phyloP scores from a whole-genome alignment of 1,284 basidiomycete species.

The Dichomitus squalens region DNA sequence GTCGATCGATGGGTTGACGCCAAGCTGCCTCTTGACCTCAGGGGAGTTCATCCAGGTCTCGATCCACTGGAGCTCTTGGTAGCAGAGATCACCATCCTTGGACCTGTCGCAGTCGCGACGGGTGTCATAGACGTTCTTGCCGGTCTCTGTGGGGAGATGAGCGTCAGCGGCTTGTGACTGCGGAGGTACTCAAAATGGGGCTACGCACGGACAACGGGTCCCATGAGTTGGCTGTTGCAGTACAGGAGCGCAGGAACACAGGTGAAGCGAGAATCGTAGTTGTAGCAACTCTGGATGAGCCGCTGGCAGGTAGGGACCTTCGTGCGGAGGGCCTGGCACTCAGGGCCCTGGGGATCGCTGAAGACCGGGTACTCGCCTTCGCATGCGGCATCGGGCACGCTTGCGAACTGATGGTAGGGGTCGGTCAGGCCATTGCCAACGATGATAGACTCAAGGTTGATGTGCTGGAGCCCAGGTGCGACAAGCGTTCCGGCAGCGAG shows the following conservation, averaged over 20 bases:
- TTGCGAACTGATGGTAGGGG: conserved; percentile 70
- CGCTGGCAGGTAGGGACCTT: conserved; percentile 76
- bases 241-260: conserved; percentile 68
- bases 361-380: conserved; percentile 78
- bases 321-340: conserved; percentile 63
- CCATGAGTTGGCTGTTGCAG: conserved; percentile 63
- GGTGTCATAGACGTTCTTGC: conserved; percentile 84
- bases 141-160: conserved; percentile 49
- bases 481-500: conserved; percentile 38
- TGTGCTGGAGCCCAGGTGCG: conserved; percentile 45
- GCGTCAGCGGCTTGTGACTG: conserved; percentile 37
- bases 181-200: not conserved
- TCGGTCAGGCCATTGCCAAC: conserved; percentile 87
- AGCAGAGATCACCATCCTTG: conserved; percentile 74
- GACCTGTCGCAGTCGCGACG: conserved; percentile 72
- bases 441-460: conserved; percentile 81
- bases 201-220: conserved; percentile 61
- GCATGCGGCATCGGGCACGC: conserved; percentile 83
- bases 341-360: conserved; percentile 63
- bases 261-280: conserved; percentile 55
- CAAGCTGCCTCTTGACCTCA: conserved; percentile 75
- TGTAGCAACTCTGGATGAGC: conserved; percentile 67
- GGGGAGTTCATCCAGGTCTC: conserved; percentile 79
- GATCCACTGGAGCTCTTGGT: conserved; percentile 79
- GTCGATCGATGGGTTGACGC: conserved; percentile 56